Evolutionary conservation across 495 filamentous ascomycete species (phyloP), one percentile per base, ranked within the genome.

Genomic region (Trichodelitschia bisporula): DNA sequence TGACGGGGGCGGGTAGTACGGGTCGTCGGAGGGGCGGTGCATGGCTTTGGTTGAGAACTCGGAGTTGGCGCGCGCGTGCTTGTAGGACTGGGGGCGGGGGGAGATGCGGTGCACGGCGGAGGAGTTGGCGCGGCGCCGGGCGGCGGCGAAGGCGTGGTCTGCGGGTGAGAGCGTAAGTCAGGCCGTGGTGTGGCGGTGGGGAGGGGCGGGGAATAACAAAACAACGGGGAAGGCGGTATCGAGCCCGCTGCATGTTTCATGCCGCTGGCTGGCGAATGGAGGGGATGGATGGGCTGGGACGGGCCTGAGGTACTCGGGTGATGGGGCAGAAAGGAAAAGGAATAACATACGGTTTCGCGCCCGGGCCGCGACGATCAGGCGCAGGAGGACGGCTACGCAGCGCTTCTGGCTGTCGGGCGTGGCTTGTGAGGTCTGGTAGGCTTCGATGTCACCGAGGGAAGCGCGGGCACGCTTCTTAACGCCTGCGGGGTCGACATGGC

Each of bases 311-410:
- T n/a, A n/a, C n/a, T n/a, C n/a, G n/a, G n/a, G 18, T 42, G 36
- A 28, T 19, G 36, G 35, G n/a, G n/a, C n/a, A n/a, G n/a, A n/a
- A n/a, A 23, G 25, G 33, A 23, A 26, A 26, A 15, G 23, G 10
- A 27, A 26, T 28, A 29, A 61, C 75, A 65, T 49, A 82, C 76
- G 70, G 54, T 58, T 61, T 46, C 58, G 57, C n/a, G n/a, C 21
- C 21, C n/a, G 6, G 6, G 6, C 21, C 21, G 21, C 6, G 40
- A 83, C 63, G 18, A 84, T 65, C 3, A 64, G 64, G 30, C 66
- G 59, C 29, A 92, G 49, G 29, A 90, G 75, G 16, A 76, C 54
- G 9, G 70, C 72, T 17, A 95, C 61, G 41, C 77, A 80, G 48
- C 70, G 66, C 44, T 74, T 73, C 34, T 79, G 69, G 29, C 61